Evolutionary conservation across 768 basidiomycete genomes (phyloP).

Genomic region (Collybiopsis luxurians): DNA sequence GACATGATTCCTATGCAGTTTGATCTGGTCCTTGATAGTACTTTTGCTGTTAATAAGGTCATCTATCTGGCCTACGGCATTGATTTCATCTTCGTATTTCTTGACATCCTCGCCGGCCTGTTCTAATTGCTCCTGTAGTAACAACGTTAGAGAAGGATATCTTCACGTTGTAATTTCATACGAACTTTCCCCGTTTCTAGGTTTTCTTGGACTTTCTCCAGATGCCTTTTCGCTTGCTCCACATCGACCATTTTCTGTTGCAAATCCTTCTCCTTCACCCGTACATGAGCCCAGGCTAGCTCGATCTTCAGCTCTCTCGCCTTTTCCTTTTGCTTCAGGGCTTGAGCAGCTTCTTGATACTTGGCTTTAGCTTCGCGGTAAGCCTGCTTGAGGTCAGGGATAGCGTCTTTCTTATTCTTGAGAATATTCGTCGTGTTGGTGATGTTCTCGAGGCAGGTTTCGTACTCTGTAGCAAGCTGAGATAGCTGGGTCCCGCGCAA

Average conservation of each 20-base stretch:
- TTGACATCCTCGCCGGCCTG: conserved; percentile 33
- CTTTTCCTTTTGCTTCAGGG: conserved; percentile 66
- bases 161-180: background rate
- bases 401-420: conserved; percentile 65
- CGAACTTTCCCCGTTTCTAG: conserved; percentile 38
- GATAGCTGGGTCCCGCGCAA: conserved; percentile 88
- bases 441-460: conserved; percentile 71
- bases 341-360: conserved; percentile 72
- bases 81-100: conserved; percentile 34
- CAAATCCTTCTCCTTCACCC: conserved; percentile 59
- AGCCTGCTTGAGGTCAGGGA: conserved; percentile 70
- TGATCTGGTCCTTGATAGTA: conserved; percentile 38
- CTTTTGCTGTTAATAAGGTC: conserved; percentile 38
- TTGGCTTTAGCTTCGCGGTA: conserved; percentile 56
- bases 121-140: conserved; percentile 27
- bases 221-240: conserved; percentile 32
- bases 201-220: conserved; percentile 38
- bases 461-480: conserved; percentile 87
- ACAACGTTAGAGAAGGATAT: background rate
- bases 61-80: conserved; percentile 44
- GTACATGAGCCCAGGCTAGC: conserved; percentile 86
- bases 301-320: conserved; percentile 73
- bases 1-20: conserved; percentile 42
- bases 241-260: conserved; percentile 36
- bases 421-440: conserved; percentile 64